Evolutionary conservation across 495 filamentous ascomycete genomes (phyloP).

Genomic region (Aspergillus wentii): DNA sequence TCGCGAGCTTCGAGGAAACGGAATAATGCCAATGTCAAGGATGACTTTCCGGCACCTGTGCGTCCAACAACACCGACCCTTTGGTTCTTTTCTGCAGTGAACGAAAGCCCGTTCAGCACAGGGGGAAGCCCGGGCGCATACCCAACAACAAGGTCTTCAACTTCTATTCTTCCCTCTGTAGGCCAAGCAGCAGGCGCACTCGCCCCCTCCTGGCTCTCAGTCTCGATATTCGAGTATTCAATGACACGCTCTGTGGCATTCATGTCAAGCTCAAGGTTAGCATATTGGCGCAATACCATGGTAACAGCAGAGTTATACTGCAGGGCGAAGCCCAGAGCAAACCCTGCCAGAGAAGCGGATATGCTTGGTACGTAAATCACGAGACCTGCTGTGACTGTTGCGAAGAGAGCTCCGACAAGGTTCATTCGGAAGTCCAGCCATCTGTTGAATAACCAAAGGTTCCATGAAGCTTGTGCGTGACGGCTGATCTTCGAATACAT

Average conservation of each 20-base stretch:
- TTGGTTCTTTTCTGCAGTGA: constrained; percentile 66
- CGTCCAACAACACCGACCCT: constrained; percentile 79
- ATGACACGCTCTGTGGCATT: constrained; percentile 79
- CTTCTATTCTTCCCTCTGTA: constrained; percentile 67
- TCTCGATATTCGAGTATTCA: constrained; percentile 70
- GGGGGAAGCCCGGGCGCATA: constrained; percentile 75
- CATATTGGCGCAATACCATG: constrained; percentile 43
- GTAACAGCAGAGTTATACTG: constrained; percentile 48
- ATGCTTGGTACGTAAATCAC: constrained; percentile 60
- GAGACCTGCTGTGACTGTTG: constrained; percentile 56
- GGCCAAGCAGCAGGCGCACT: constrained; percentile 77
- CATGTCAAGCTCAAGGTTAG: constrained; percentile 70
- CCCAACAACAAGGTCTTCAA: constrained; percentile 64
- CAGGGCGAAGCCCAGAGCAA: constrained; percentile 60
- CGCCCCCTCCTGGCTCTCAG: constrained; percentile 54
- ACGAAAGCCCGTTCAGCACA: constrained; percentile 69
- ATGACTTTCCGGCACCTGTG: constrained; percentile 85
- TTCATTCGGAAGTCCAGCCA: constrained; percentile 73
- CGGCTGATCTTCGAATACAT: constrained; percentile 63
- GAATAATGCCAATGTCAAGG: constrained; percentile 76
- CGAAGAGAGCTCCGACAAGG: constrained; percentile 65
- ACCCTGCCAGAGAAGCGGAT: constrained; percentile 73
- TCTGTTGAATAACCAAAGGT: constrained; percentile 65
- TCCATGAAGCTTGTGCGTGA: constrained; percentile 53
- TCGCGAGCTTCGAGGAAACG: constrained; percentile 72